phyloP scores from a whole-genome alignment of 129 eudicot genomes.

The Chrysanthemum makinoi region DNA sequence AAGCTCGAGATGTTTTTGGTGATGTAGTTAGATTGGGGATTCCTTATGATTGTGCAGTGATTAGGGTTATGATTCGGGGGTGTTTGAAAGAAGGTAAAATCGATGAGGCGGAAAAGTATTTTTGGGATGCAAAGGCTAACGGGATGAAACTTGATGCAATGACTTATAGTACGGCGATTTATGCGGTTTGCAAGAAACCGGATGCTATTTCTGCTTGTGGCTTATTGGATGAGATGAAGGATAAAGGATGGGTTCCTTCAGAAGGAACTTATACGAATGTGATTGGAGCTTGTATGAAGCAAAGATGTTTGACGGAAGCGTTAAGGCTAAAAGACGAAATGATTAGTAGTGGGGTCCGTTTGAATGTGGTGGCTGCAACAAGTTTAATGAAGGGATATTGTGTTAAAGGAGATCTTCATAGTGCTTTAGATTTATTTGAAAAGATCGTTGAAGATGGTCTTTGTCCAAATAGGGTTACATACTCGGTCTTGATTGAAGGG shows the following conservation, averaged over 20 bases:
- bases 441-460: conserved; percentile 60
- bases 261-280: conserved; percentile 57
- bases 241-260: conserved; percentile 69
- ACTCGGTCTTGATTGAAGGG: conserved; percentile 76
- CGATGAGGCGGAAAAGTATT: conserved; percentile 53
- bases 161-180: conserved; percentile 51
- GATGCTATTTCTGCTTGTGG: conserved; percentile 39
- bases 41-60: conserved; percentile 44
- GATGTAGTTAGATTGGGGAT: conserved; percentile 34
- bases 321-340: conserved; percentile 71
- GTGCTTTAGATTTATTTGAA: conserved; percentile 60
- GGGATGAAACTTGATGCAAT: conserved; percentile 52
- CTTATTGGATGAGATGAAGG: conserved; percentile 72
- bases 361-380: conserved; percentile 76
- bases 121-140: conserved; percentile 54
- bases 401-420: conserved; percentile 53
- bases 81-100: conserved; percentile 47
- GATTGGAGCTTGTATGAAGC: conserved; percentile 74
- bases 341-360: conserved; percentile 46
- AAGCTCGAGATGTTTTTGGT: conserved; percentile 42
- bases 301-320: conserved; percentile 50
- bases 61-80: conserved; percentile 54
- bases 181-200: conserved; percentile 54
- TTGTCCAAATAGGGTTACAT: conserved; percentile 68
- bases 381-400: conserved; percentile 87